A percentile compares a stretch with the other conserved stretches of the same genome.
These are phyloP conservation scores for Pseudoneurospora amorphoporcata DNA, from an alignment of 495 filamentous ascomycete genomes.

Conservation along the genomic window DNA sequence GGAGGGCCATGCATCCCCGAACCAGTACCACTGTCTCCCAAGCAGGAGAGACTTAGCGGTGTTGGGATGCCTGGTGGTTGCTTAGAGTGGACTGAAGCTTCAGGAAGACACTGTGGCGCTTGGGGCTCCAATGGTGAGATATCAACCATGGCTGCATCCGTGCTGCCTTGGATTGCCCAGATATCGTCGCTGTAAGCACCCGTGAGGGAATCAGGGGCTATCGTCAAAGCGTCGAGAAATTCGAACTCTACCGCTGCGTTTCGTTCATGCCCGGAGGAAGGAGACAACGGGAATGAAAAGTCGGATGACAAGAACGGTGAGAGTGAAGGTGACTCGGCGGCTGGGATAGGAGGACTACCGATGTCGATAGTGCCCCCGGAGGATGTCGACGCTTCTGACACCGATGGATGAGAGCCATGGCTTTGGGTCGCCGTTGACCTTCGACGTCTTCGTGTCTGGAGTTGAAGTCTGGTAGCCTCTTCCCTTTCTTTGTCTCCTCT, in stretches of 20 bases:
- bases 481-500: slow-evolving; percentile 20
- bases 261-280: background rate
- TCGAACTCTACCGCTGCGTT: background rate
- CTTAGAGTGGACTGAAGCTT: background rate
- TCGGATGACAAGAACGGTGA: background rate
- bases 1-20: background rate
- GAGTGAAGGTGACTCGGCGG: background rate
- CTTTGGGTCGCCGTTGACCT: background rate
- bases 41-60: background rate
- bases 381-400: background rate
- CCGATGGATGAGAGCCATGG: background rate
- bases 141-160: background rate
- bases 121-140: background rate
- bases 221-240: background rate
- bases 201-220: background rate
- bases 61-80: background rate
- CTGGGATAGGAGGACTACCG: background rate
- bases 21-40: background rate
- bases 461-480: slow-evolving; percentile 2
- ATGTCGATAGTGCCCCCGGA: background rate
- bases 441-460: slow-evolving; percentile 2
- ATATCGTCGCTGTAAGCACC: background rate
- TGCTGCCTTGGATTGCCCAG: background rate
- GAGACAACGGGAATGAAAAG: background rate
- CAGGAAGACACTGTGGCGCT: background rate